phyloP scores from a whole-genome alignment of 108 stramenopile species.

The Phaeodactylum tricornutum region DNA sequence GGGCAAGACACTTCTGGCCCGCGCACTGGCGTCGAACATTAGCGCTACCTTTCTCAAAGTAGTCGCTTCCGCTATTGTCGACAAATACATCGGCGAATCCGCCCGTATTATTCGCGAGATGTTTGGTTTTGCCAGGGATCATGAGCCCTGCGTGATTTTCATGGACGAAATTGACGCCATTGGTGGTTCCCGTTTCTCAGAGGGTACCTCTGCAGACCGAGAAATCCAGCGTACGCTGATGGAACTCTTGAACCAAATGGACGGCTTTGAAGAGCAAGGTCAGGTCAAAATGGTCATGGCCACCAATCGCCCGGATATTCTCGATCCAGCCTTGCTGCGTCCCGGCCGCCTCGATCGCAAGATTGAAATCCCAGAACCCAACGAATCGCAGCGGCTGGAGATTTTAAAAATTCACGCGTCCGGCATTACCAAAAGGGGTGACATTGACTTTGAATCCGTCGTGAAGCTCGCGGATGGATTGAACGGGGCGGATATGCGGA shows the following conservation, averaged over 20 bases:
- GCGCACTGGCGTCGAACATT: slow-evolving; percentile 95
- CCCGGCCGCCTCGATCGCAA: slow-evolving; percentile 99
- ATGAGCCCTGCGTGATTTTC: slow-evolving; percentile 97
- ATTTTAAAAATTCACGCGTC: slow-evolving; percentile 96
- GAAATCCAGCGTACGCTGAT: slow-evolving; percentile 99
- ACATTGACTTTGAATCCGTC: slow-evolving; percentile 95
- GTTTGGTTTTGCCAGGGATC: slow-evolving; percentile 96
- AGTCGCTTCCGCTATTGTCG: slow-evolving; percentile 96
- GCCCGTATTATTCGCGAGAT: slow-evolving; percentile 98
- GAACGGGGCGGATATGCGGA: slow-evolving; percentile 98
- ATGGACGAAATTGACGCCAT: slow-evolving; percentile 99
- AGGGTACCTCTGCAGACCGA: slow-evolving; percentile 94
- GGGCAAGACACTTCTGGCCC: slow-evolving; percentile 89
- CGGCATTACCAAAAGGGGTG: slow-evolving; percentile 90
- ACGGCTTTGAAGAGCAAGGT: slow-evolving; percentile 95
- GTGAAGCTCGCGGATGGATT: slow-evolving; percentile 97
- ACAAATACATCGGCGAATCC: slow-evolving; percentile 99
- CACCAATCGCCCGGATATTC: slow-evolving; percentile 98
- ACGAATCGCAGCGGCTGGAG: slow-evolving; percentile 92
- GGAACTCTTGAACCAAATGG: slow-evolving; percentile 98
- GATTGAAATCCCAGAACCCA: slow-evolving; percentile 99
- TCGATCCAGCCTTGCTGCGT: slow-evolving; percentile 96
- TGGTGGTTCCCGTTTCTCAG: slow-evolving; percentile 93
- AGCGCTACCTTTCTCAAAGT: slow-evolving; percentile 96
- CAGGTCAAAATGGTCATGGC: slow-evolving; percentile 99